phyloP scores from a whole-genome alignment of 2,329 filamentous ascomycete species.

The Huntiella savannae region DNA sequence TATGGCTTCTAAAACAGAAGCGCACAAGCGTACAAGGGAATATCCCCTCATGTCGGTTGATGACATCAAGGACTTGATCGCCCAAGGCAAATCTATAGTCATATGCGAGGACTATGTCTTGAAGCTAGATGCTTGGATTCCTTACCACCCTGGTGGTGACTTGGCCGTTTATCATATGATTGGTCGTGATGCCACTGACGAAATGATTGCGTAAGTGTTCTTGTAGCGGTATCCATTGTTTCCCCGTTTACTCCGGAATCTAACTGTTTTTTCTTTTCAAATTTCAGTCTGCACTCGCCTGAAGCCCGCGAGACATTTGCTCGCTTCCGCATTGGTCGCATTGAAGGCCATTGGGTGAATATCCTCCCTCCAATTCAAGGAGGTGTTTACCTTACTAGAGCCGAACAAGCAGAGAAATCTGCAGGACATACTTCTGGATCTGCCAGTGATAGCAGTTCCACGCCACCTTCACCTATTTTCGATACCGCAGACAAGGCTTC shows the following conservation, averaged over 20 bases:
- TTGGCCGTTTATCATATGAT: slow-evolving; percentile 88
- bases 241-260: slow-evolving; percentile 8
- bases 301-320: slow-evolving; percentile 61
- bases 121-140: slow-evolving; percentile 74
- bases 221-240: background rate
- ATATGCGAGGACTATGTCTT: slow-evolving; percentile 67
- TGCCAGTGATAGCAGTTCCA: slow-evolving; percentile 35
- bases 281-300: slow-evolving; percentile 54
- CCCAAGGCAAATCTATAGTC: slow-evolving; percentile 59
- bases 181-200: slow-evolving; percentile 82
- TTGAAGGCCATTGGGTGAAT: slow-evolving; percentile 70
- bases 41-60: slow-evolving; percentile 22
- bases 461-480: slow-evolving; percentile 30
- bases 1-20: slow-evolving; percentile 9
- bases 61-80: slow-evolving; percentile 53
- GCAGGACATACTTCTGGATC: slow-evolving; percentile 13
- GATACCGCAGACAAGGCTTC: slow-evolving; percentile 18
- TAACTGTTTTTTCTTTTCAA: slow-evolving; percentile 5
- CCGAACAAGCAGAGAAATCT: slow-evolving; percentile 3
- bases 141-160: slow-evolving; percentile 80
- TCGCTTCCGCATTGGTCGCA: slow-evolving; percentile 63
- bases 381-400: slow-evolving; percentile 40
- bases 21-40: slow-evolving; percentile 10
- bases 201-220: slow-evolving; percentile 61
- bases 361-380: slow-evolving; percentile 85